Conservation (phyloP, 2,329 filamentous ascomycete genomes). For the Sclerotinia subarctica region DNA sequence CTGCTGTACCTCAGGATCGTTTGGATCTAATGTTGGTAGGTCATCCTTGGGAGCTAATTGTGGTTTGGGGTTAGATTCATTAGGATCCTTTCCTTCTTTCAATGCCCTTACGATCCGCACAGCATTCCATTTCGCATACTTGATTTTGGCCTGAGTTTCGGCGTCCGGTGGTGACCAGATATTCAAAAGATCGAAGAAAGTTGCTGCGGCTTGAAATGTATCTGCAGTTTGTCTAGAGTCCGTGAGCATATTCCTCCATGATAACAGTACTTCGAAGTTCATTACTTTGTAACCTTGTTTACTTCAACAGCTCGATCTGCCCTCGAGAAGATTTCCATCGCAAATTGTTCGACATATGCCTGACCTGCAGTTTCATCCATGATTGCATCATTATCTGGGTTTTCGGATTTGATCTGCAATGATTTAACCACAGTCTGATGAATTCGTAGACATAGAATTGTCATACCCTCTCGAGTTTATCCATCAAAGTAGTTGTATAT, state of each 20-base stretch:
- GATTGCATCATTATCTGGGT: constrained; percentile 77
- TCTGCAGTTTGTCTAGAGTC: constrained; percentile 69
- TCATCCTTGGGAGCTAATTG: constrained; percentile 48
- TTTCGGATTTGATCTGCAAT: constrained; percentile 63
- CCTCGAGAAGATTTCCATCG: constrained; percentile 78
- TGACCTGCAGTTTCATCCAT: constrained; percentile 81
- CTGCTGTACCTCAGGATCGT: constrained; percentile 62
- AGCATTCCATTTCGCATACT: constrained; percentile 95
- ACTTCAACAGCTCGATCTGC: constrained; percentile 79
- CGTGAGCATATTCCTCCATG: not conserved
- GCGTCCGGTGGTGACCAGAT: constrained; percentile 77
- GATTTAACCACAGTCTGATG: constrained; percentile 13
- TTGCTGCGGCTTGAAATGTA: constrained; percentile 88
- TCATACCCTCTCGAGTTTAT: constrained; percentile 76
- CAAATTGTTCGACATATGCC: constrained; percentile 93
- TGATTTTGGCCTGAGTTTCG: constrained; percentile 82
- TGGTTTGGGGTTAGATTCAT: constrained; percentile 76
- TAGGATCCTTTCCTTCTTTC: constrained; percentile 87
- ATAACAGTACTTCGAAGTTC: constrained; percentile 40
- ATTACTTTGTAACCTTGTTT: constrained; percentile 79
- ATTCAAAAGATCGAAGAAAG: constrained; percentile 83
- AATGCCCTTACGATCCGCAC: constrained; percentile 86
- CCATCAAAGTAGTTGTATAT: constrained; percentile 83
- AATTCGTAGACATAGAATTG: not conserved
- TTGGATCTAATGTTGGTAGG: constrained; percentile 53